Base-by-base conservation (phyloP, 1,284 basidiomycete genomes). In the Rhodotorula sp. region DNA sequence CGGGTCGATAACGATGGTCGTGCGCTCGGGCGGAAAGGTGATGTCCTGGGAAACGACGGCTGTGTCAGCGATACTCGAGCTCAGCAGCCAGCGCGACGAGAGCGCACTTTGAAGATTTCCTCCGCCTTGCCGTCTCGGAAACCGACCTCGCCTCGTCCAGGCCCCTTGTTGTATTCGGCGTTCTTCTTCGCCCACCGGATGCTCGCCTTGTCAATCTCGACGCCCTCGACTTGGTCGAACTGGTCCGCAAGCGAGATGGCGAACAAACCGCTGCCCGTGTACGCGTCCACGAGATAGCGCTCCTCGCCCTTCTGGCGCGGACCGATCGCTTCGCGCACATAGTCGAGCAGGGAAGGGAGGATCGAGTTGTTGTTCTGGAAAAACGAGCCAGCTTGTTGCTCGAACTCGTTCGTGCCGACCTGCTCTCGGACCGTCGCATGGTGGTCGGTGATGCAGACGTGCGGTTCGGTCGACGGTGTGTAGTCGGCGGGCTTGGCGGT, bases 181-280 rank as follows among this genome's bases (percentile, higher is more conserved):
- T 97, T 98, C 71, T 83, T 83, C 75, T 86, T 88, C 1, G 94
- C 94, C 50, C 86, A 89, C 54, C 83, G 84, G 80, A 98, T 94
- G 9, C 89, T 88, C 73, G 89, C 87, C 55, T 81, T 78, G 59
- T 88, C 78, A 60, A 82, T 71, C 80, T 98, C 95, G 70, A 98
- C 93, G 1, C 95, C 95, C 0, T 90, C 88, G n/a, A 97, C 87
- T 44, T 83, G 84, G 50, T 84, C 79, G 79, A 98, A 98, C 71
- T 87, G 82, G 0, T 87, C 85, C 2, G 91, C 89, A 56, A 99
- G 88, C 16, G 88, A 88, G 81, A 99, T 89, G 2, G 92, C 89
- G 81, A 99, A 98, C 58, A 98, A 85, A 0, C 95, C 95, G 9
- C 88, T 88, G 48, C 92, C 92, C 79, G 92, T 94, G 81, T 95